These are phyloP conservation scores for Artemisia tridentata DNA, from an alignment of 129 eudicot species.

Conservation along the genomic window DNA sequence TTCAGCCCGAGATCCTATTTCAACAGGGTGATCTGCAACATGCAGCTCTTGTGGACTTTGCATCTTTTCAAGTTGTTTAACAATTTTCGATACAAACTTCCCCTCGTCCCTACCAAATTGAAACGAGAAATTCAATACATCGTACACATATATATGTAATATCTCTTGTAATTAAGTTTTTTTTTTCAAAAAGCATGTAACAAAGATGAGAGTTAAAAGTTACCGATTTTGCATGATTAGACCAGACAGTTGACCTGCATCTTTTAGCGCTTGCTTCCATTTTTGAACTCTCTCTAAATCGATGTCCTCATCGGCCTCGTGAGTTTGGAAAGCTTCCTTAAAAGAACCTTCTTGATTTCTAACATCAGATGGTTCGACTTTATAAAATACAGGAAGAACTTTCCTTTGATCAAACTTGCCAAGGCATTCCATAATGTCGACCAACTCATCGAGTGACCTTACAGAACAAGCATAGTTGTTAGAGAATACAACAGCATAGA, in stretches of 20 bases:
- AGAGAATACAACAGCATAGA: conserved; percentile 23
- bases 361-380: conserved; percentile 20
- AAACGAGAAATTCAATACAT: neutral
- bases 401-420: conserved; percentile 1
- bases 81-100: conserved; percentile 5
- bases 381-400: conserved; percentile 16
- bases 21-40: conserved; percentile 22
- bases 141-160: too few relatives aligned
- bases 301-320: neutral
- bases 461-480: conserved; percentile 5
- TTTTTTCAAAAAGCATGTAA: neutral
- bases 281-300: conserved; percentile 3
- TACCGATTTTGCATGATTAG: conserved; percentile 6
- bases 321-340: conserved; percentile 11
- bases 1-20: conserved; percentile 21
- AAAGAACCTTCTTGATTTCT: conserved; percentile 14
- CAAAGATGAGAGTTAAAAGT: neutral
- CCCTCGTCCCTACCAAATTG: conserved; percentile 25
- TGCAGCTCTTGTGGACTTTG: conserved; percentile 9
- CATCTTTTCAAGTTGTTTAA: conserved; percentile 15
- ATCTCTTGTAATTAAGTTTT: neutral
- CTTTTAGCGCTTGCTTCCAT: conserved; percentile 20
- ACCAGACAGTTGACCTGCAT: conserved; percentile 22
- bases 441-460: conserved; percentile 20
- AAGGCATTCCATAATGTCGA: conserved; percentile 8